Percentiles rank a stretch among this genome's conserved stretches.
Conservation (phyloP, 371 early-diverging fungal genomes). For the Circinella minor region DNA sequence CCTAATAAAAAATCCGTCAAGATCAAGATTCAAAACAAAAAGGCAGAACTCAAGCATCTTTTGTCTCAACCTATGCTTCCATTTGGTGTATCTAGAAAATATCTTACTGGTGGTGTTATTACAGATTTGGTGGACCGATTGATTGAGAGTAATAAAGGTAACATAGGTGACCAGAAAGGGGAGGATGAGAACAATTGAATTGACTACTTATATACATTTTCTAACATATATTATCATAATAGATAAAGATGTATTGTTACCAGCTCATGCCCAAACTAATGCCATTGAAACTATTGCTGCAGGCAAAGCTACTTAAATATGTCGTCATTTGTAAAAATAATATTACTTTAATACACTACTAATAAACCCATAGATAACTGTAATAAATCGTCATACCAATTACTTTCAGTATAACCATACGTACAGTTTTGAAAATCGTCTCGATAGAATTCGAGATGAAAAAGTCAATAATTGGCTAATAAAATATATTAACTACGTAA, state of each 20-base stretch:
- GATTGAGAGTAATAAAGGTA: conserved; percentile 44
- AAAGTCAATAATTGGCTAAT: too few species aligned
- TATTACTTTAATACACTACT: too few species aligned
- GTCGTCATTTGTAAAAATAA: too few species aligned
- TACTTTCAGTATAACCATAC: too few species aligned
- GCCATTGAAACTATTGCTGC: conserved; percentile 20
- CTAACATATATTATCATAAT: neutral
- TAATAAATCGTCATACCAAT: too few species aligned
- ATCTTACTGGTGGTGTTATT: conserved; percentile 74
- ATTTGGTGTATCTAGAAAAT: conserved; percentile 73
- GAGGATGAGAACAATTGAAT: neutral
- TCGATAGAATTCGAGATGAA: too few species aligned
- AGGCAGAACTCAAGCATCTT: conserved; percentile 61
- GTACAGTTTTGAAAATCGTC: too few species aligned
- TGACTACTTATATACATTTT: neutral
- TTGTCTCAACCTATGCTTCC: conserved; percentile 72
- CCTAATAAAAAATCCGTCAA: conserved; percentile 24
- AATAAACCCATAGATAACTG: too few species aligned
- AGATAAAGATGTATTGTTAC: conserved; percentile 13
- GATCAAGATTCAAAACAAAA: conserved; percentile 58
- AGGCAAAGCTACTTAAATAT: neutral
- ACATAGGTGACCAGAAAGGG: neutral
- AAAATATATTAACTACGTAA: too few species aligned
- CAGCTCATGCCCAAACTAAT: conserved; percentile 22
- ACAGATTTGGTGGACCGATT: conserved; percentile 69